Conservation (phyloP, 345 rosid species). For the Lagerstroemia speciosa region DNA sequence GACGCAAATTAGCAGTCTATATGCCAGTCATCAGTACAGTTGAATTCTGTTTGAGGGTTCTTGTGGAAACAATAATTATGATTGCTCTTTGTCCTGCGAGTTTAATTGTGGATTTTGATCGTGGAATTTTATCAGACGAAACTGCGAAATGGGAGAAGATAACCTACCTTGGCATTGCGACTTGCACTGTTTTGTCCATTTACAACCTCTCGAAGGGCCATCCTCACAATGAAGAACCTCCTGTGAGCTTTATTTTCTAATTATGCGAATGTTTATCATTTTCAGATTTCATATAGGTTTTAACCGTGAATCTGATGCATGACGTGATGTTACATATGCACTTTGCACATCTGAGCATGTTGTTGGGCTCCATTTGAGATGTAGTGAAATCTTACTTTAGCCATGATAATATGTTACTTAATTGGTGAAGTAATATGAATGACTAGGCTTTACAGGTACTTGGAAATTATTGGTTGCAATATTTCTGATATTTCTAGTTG, state of each 20-base stretch:
- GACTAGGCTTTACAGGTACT: too few species aligned
- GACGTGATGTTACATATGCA: background rate
- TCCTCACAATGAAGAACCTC: conserved; percentile 72
- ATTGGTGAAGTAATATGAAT: conserved; percentile 5
- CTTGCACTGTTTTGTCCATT: conserved; percentile 46
- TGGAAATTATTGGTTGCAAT: too few species aligned
- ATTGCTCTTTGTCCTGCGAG: background rate
- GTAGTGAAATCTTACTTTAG: background rate
- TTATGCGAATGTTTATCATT: background rate
- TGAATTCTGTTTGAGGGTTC: background rate
- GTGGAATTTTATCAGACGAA: conserved; percentile 35
- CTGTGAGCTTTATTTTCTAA: conserved; percentile 39
- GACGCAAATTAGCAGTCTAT: background rate
- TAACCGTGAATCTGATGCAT: background rate
- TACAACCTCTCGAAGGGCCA: conserved; percentile 72
- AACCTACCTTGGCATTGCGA: conserved; percentile 52
- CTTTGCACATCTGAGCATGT: background rate
- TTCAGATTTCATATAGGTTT: conserved; percentile 2
- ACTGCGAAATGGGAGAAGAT: conserved; percentile 92
- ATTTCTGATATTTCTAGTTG: too few species aligned
- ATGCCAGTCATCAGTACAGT: background rate
- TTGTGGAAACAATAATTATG: background rate
- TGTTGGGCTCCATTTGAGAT: too few species aligned
- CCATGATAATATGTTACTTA: background rate
- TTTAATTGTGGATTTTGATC: conserved; percentile 1